phyloP scores from a whole-genome alignment of 768 basidiomycete species.

The Tricholoma flavovirens region DNA sequence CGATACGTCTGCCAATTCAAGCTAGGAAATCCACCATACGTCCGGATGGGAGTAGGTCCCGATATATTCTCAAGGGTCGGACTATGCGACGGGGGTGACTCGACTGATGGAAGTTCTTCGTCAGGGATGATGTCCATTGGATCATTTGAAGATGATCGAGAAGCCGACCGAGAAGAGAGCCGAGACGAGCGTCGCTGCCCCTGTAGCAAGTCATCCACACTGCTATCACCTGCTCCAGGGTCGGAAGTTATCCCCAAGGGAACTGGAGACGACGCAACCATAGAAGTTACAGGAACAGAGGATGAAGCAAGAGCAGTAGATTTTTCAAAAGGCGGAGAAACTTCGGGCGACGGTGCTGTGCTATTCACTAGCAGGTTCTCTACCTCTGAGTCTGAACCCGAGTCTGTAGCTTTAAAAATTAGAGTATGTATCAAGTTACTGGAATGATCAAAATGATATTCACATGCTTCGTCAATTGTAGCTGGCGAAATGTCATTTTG shows the following conservation, averaged over 20 bases:
- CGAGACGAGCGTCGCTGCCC: conserved; percentile 9
- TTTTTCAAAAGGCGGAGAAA: neutral
- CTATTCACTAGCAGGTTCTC: neutral
- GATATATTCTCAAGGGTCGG: conserved; percentile 8
- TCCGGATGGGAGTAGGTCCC: conserved; percentile 3
- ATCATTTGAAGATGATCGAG: conserved; percentile 8
- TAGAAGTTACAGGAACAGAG: neutral
- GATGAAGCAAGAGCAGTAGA: neutral
- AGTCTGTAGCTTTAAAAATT: neutral
- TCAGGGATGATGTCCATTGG: conserved; percentile 2
- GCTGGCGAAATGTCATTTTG: neutral
- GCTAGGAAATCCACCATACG: conserved; percentile 28
- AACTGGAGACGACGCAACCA: neutral
- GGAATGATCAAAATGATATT: neutral
- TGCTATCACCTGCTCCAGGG: no score
- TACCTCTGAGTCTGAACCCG: neutral
- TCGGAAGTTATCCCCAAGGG: neutral
- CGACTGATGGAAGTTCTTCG: conserved; percentile 2
- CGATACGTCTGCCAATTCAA: conserved; percentile 35
- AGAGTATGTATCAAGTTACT: neutral
- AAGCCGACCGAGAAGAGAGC: conserved; percentile 6
- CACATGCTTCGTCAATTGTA: neutral
- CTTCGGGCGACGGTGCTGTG: neutral
- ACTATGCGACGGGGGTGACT: conserved; percentile 8
- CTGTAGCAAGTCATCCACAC: neutral